phyloP scores from a whole-genome alignment of 352 stramenopile genomes.

The Globisporangium abappressorium region DNA sequence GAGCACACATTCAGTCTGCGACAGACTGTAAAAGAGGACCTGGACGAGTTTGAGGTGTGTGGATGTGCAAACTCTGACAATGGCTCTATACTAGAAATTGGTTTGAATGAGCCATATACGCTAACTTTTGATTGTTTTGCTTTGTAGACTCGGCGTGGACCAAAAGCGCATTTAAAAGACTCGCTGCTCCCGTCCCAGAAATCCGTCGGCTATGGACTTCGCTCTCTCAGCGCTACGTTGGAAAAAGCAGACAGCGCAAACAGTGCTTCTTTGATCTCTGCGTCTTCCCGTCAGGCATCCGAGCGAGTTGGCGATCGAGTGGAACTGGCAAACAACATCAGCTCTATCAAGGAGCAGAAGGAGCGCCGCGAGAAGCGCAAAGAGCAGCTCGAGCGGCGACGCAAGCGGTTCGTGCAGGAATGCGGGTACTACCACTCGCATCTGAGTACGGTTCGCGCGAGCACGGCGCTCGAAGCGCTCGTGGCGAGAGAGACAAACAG shows the following conservation, averaged over 20 bases:
- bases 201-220: conserved; percentile 63
- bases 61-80: background rate
- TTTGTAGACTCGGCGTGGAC: conserved; percentile 10
- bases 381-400: conserved; percentile 41
- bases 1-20: conserved; percentile 52
- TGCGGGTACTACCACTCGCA: conserved; percentile 35
- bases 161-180: conserved; percentile 3
- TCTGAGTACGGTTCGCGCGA: conserved; percentile 24
- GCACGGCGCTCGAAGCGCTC: conserved; percentile 36
- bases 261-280: background rate
- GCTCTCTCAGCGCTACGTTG: conserved; percentile 55
- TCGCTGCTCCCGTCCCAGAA: conserved; percentile 26
- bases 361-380: conserved; percentile 49
- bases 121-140: background rate
- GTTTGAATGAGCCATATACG: background rate
- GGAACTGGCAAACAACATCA: conserved; percentile 8
- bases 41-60: conserved; percentile 59
- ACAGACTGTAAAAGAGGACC: conserved; percentile 40
- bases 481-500: conserved; percentile 46
- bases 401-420: conserved; percentile 66
- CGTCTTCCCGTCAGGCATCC: conserved; percentile 1
- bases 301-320: conserved; percentile 4
- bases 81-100: background rate
- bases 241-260: conserved; percentile 19
- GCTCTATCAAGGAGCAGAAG: conserved; percentile 48